Evolutionary conservation across 805 yeast genomes (phyloP), one percentile per base, ranked within the genome.

Genomic region (Hanseniaspora mollemarum): DNA sequence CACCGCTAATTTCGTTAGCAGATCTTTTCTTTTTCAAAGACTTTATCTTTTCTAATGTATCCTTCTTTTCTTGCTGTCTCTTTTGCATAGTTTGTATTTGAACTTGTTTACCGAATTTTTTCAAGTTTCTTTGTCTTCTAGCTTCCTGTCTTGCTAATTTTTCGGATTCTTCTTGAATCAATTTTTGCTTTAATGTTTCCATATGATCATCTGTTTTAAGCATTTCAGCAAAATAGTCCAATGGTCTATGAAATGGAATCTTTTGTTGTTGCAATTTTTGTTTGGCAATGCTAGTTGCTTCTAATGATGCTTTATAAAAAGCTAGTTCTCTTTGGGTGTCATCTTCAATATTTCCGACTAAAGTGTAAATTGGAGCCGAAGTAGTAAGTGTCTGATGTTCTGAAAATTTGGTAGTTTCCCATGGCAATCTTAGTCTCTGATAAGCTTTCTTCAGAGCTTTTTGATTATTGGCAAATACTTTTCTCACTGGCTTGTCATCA

Each of bases 181-280:
- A 74, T 67, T 85, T 87, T 61, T 72, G 70, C 73, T 86, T 87
- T 62, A 92, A 75, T 68, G 79, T 85, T 62, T 87, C 96, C 98
- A 92, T 92, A 67, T 92, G 99, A 66, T 87, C 96, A 67, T 92
- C 98, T 50, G 88, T 81, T 71, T 92, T 92, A 54, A 87, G 85
- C 98, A 92, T 92, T 69, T 92, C 98, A 18, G 98, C 99, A 70
- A 92, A 92, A 67, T 86, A 92, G 65, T 92, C 98, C 60, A 77
- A 70, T 33, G 99, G 99, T 66, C 98, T 78, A 26, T 94, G 74
- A 65, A 92, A 92, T 54, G 96, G 87, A 29, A 90, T 79, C 62
- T 81, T 81, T 57, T 84, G 74, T 60, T 79, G 79, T 45, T 79
- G 68, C 38, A 84, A 71, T 50, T 76, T 75, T 43, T 73, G 65